A percentile compares a stretch with the other conserved stretches of the same genome.
Evolutionary conservation across 2,329 filamentous ascomycete species (phyloP).

Genomic region (Phoma herbarum): DNA sequence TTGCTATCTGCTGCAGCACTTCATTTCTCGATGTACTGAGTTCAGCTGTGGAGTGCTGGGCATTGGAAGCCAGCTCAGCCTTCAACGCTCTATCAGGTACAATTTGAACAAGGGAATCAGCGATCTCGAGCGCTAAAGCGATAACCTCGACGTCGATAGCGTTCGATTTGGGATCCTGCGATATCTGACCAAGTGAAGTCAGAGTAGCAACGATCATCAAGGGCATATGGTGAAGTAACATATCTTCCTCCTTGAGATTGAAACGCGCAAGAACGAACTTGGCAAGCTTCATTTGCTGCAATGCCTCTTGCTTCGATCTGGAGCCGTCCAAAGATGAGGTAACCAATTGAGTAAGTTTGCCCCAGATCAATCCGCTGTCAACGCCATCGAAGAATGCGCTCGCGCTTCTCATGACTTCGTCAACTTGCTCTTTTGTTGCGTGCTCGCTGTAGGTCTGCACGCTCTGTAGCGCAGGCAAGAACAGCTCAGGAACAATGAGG

Average conservation of each 20-base stretch:
- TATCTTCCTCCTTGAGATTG: slow-evolving; percentile 95
- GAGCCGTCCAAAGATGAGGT: slow-evolving; percentile 52
- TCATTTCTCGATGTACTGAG: slow-evolving; percentile 18
- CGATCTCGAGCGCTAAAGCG: slow-evolving; percentile 47
- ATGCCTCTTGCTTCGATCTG: slow-evolving; percentile 47
- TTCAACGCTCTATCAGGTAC: slow-evolving; percentile 49
- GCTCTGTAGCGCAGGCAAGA: slow-evolving; percentile 83
- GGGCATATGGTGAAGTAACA: slow-evolving; percentile 87
- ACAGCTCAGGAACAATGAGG: slow-evolving; percentile 85
- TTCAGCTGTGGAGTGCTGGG: slow-evolving; percentile 13
- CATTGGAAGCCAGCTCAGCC: slow-evolving; percentile 17
- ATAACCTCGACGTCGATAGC: slow-evolving; percentile 29
- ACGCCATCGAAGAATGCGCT: slow-evolving; percentile 98
- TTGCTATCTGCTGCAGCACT: slow-evolving; percentile 33
- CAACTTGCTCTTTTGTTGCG: slow-evolving; percentile 74
- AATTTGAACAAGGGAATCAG: slow-evolving; percentile 49
- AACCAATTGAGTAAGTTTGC: slow-evolving; percentile 76
- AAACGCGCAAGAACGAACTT: slow-evolving; percentile 87
- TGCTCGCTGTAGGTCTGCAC: slow-evolving; percentile 76
- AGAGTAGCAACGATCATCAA: slow-evolving; percentile 73
- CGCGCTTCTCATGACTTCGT: slow-evolving; percentile 89
- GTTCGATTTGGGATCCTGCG: slow-evolving; percentile 30
- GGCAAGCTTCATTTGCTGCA: slow-evolving; percentile 74
- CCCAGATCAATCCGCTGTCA: slow-evolving; percentile 92
- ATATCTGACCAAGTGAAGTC: slow-evolving; percentile 52